Conservation (phyloP, 164 flowering plant genomes). For the Cinnamomum chago region DNA sequence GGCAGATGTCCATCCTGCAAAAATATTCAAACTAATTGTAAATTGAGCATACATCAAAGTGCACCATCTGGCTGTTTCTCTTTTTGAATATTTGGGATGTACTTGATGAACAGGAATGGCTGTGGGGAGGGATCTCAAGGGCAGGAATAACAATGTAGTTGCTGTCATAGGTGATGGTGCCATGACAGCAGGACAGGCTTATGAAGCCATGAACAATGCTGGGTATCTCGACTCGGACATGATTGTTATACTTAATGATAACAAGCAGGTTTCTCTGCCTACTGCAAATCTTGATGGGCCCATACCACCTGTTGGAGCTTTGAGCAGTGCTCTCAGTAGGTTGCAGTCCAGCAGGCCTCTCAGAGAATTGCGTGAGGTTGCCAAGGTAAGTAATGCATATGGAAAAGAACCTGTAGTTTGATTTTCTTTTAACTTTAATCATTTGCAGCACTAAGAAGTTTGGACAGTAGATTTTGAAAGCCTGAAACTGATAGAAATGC, state of each 20-base stretch:
- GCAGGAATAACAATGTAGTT: conserved; percentile 70
- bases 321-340: conserved; percentile 93
- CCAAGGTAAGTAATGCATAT: conserved; percentile 65
- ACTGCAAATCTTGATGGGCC: conserved; percentile 96
- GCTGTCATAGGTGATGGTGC: conserved; percentile 98
- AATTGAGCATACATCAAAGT: not conserved
- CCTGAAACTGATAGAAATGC: too few species aligned
- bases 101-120: conserved; percentile 75
- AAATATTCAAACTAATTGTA: too few species aligned
- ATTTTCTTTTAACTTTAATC: too few species aligned
- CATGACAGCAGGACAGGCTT: conserved; percentile 99
- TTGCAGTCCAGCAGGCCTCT: conserved; percentile 92
- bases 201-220: conserved; percentile 98
- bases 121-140: conserved; percentile 89
- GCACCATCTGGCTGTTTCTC: not conserved
- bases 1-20: not conserved
- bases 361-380: conserved; percentile 89
- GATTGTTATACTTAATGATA: conserved; percentile 96
- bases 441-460: too few species aligned
- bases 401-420: not conserved
- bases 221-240: conserved; percentile 95
- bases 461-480: too few species aligned
- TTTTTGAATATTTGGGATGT: conserved; percentile 6
- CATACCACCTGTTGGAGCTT: conserved; percentile 86
- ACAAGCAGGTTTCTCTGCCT: conserved; percentile 93